These are phyloP conservation scores for Xylaria castorea DNA, from an alignment of 495 filamentous ascomycete genomes.

Conservation along the genomic window DNA sequence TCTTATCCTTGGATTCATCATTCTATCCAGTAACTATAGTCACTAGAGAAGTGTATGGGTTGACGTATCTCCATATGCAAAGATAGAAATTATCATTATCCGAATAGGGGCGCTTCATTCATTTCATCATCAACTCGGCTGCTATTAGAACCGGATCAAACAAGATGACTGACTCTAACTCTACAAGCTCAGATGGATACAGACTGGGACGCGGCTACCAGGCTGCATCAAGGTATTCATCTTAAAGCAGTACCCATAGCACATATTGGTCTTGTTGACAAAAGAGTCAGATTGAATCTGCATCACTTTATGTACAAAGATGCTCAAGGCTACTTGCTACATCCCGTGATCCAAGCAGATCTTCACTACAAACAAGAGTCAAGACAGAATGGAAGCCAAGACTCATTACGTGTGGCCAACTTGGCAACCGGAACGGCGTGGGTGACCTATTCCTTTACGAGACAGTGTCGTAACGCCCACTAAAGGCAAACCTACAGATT, in stretches of 20 bases:
- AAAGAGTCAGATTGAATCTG: slow-evolving; percentile 11
- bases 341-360: slow-evolving; percentile 11
- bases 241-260: neutral
- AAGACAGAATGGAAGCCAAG: slow-evolving; percentile 4
- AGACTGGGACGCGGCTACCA: slow-evolving; percentile 12
- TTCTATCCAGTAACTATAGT: neutral
- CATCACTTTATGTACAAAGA: slow-evolving; percentile 24
- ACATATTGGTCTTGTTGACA: neutral
- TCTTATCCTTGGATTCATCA: neutral
- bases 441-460: neutral
- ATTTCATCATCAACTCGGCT: neutral
- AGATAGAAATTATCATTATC: neutral
- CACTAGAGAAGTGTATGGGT: neutral
- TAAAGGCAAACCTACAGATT: slow-evolving; percentile 6
- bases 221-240: slow-evolving; percentile 14
- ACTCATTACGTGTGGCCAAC: neutral
- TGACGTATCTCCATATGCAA: neutral
- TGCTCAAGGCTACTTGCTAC: slow-evolving; percentile 12
- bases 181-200: slow-evolving; percentile 7
- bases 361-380: neutral
- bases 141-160: neutral
- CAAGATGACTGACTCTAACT: neutral
- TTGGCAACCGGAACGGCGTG: slow-evolving; percentile 24
- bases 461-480: neutral
- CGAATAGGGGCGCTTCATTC: neutral